These are phyloP conservation scores for Pichia sp. DNA, from an alignment of 1,139 yeast genomes.

Conservation along the genomic window DNA sequence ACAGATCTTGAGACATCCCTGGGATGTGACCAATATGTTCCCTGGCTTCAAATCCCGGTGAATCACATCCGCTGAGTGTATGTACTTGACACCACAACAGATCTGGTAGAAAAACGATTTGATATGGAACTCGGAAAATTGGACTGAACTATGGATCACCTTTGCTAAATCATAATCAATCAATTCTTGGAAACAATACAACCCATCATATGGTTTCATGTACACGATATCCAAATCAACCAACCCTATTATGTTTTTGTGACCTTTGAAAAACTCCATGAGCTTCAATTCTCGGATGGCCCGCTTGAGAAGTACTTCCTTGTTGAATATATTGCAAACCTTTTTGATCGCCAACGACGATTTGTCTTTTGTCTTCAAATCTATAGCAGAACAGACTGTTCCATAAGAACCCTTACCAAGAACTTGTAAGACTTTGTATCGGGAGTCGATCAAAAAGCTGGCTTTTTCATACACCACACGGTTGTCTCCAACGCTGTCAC, in stretches of 20 bases:
- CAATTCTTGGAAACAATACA: slow-evolving; percentile 79
- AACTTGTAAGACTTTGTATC: slow-evolving; percentile 59
- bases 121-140: slow-evolving; percentile 79
- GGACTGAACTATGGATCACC: slow-evolving; percentile 72
- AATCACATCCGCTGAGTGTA: slow-evolving; percentile 92
- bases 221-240: slow-evolving; percentile 69
- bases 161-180: slow-evolving; percentile 76
- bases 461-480: slow-evolving; percentile 14
- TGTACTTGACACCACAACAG: slow-evolving; percentile 86
- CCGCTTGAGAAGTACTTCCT: slow-evolving; percentile 61
- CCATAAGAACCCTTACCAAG: slow-evolving; percentile 92
- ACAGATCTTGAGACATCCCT: slow-evolving; percentile 91
- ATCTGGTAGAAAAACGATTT: slow-evolving; percentile 77
- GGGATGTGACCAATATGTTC: slow-evolving; percentile 86
- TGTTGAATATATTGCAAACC: slow-evolving; percentile 61
- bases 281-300: slow-evolving; percentile 76
- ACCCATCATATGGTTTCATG: slow-evolving; percentile 69
- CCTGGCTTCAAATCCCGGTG: slow-evolving; percentile 96
- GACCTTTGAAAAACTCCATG: slow-evolving; percentile 78
- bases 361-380: slow-evolving; percentile 37
- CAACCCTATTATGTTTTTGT: slow-evolving; percentile 67
- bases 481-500: slow-evolving; percentile 9
- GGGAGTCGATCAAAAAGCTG: slow-evolving; percentile 51
- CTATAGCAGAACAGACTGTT: slow-evolving; percentile 78
- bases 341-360: slow-evolving; percentile 67